phyloP scores from a whole-genome alignment of 2,329 filamentous ascomycete species.

The Colletotrichum destructivum region DNA sequence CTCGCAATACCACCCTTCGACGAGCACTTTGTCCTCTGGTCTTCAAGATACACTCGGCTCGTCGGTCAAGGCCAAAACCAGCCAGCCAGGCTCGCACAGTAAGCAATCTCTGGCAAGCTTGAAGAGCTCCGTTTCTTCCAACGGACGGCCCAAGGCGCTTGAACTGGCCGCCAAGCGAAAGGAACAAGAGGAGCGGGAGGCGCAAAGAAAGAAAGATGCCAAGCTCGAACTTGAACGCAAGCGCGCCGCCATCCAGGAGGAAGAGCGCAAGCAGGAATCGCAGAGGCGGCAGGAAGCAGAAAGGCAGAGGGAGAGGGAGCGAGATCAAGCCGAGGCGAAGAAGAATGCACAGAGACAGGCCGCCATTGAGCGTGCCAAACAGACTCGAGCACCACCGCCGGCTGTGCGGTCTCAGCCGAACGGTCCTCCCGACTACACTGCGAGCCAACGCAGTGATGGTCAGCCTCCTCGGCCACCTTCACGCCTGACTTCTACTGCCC shows the following conservation, averaged over 20 bases:
- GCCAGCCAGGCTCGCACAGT: conserved; percentile 75
- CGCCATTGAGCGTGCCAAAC: conserved; percentile 75
- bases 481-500: conserved; percentile 70
- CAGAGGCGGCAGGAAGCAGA: conserved; percentile 74
- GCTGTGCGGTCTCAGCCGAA: conserved; percentile 69
- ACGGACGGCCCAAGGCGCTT: conserved; percentile 78
- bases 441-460: conserved; percentile 48
- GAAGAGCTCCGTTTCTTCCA: conserved; percentile 75
- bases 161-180: conserved; percentile 85
- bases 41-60: conserved; percentile 69
- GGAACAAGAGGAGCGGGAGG: conserved; percentile 86
- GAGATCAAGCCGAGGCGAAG: conserved; percentile 76
- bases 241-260: conserved; percentile 76
- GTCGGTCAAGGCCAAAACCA: conserved; percentile 73
- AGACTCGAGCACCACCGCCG: conserved; percentile 74
- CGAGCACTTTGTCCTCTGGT: conserved; percentile 69
- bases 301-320: conserved; percentile 73
- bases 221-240: conserved; percentile 88
- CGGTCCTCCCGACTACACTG: conserved; percentile 63
- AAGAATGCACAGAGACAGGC: conserved; percentile 76
- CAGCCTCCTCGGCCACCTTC: conserved; percentile 63
- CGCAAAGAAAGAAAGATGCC: conserved; percentile 83
- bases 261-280: conserved; percentile 73
- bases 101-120: conserved; percentile 72
- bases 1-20: conserved; percentile 72